These are phyloP conservation scores for Russula foetens DNA, from an alignment of 768 basidiomycete genomes.

Conservation along the genomic window DNA sequence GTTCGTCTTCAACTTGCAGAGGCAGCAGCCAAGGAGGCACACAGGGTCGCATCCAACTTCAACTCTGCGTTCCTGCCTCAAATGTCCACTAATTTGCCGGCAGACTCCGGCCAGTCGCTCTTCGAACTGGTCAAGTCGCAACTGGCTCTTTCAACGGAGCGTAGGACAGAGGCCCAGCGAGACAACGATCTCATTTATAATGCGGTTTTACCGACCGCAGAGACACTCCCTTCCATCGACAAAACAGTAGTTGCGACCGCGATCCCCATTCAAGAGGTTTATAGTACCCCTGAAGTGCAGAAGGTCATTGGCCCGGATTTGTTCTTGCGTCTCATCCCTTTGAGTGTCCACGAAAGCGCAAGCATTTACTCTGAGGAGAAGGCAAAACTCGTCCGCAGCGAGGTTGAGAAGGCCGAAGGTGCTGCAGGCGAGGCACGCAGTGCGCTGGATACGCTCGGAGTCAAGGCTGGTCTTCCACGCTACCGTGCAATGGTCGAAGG, in stretches of 20 bases:
- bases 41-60: conserved; percentile 60
- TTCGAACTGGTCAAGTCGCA: conserved; percentile 81
- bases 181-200: conserved; percentile 99
- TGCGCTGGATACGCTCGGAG: conserved; percentile 71
- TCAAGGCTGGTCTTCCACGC: conserved; percentile 60
- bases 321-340: conserved; percentile 78
- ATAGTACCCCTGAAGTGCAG: conserved; percentile 83
- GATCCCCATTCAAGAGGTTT: conserved; percentile 92
- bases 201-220: conserved; percentile 71
- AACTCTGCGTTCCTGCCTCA: conserved; percentile 60
- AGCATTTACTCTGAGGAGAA: conserved; percentile 98
- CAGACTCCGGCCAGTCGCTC: conserved; percentile 76
- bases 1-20: conserved; percentile 74
- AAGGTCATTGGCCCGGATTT: conserved; percentile 91
- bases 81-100: conserved; percentile 73
- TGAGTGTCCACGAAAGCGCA: conserved; percentile 93
- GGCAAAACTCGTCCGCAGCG: conserved; percentile 84
- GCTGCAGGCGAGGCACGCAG: conserved; percentile 76
- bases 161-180: conserved; percentile 63
- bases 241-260: conserved; percentile 75
- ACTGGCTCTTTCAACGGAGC: conserved; percentile 66
- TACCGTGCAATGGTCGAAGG: conserved; percentile 68
- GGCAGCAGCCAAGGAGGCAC: conserved; percentile 74
- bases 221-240: conserved; percentile 75
- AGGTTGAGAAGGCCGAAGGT: conserved; percentile 81